Base-by-base conservation (phyloP, 257 asterid genomes). In the Verbascum thapsus region DNA sequence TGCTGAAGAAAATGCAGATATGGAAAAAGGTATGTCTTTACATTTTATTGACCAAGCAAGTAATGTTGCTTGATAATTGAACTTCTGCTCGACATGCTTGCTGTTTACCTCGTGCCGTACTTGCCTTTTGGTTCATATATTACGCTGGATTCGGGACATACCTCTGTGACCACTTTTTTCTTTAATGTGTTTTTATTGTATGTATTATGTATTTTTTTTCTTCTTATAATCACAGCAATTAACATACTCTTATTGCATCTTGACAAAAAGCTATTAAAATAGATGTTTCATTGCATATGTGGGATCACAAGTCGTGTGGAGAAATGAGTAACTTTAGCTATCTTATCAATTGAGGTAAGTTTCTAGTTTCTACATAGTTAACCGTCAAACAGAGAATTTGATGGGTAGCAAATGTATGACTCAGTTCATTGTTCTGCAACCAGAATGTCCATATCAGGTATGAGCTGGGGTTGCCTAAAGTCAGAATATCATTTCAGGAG, bases 1-100 rank as follows among this genome's bases (percentile, higher is more conserved):
- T 15, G 58, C 66, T 39, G 83, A 81, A 70, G 76, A 71, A 61
- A 68, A 76, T 70, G 70, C 62, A 26, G 40, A 26, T 50, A 20
- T 63, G 66, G 77, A 56, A 35, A 59, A 64, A 43, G 89, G 96
- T 85, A 74, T 19, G 65, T 48, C 43, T 44, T 61, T 39, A 58
- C 58, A 32, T 63, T 67, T 10, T 34, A 54, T 56, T 6, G 57
- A 51, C 61, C 3, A 26, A 37, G 22, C 15, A 12, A 48, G 7
- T 18, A 54, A 30, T 40, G 0, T 58, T 26, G 50, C 48, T 66
- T 15, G 63, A 37, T 44, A 26, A 13, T 53, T 44, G 15, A 34
- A 6, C 16, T 45, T 59, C 19, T 17, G 35, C 9, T 18, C 22
- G 22, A 47, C 43, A 43, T 38, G 69, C 45, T 53, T 53, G 60